Conservation (phyloP, 106 monocot genomes). For the Phalaenopsis aphrodite region DNA sequence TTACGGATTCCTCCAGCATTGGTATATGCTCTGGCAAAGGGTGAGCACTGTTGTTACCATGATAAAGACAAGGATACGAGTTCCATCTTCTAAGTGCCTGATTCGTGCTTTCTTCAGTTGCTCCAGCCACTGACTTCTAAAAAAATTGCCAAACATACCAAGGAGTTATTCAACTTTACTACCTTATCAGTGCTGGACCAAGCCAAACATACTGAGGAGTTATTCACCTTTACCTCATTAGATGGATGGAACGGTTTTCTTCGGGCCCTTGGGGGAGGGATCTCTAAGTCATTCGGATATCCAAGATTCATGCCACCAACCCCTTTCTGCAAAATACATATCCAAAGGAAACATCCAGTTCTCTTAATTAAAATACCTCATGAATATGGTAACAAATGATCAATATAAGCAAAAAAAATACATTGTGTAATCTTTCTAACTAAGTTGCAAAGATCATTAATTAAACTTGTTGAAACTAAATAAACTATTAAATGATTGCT, state of each 20-base stretch:
- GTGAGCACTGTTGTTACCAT: too few species aligned
- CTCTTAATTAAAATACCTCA: too few species aligned
- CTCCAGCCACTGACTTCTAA: slow-evolving; percentile 19
- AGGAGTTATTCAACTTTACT: not conserved
- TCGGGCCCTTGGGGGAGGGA: slow-evolving; percentile 67
- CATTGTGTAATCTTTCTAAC: too few species aligned
- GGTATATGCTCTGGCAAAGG: too few species aligned
- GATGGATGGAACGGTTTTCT: slow-evolving; percentile 42
- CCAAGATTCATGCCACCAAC: slow-evolving; percentile 34
- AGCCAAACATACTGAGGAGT: slow-evolving; percentile 4
- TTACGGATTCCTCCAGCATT: too few species aligned
- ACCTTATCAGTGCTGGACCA: slow-evolving; percentile 8
- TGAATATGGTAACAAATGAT: too few species aligned
- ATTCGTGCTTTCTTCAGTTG: slow-evolving; percentile 10
- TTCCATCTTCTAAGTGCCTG: slow-evolving; percentile 20
- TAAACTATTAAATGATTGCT: too few species aligned
- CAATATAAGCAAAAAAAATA: too few species aligned
- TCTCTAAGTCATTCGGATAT: slow-evolving; percentile 47
- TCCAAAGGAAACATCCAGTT: not conserved
- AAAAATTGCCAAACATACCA: not conserved
- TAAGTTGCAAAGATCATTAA: too few species aligned
- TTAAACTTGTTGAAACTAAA: too few species aligned
- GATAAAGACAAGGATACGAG: slow-evolving; percentile 17
- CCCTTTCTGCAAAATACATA: slow-evolving; percentile 50
- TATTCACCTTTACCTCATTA: slow-evolving; percentile 20